phyloP scores from a whole-genome alignment of 306 rosid genomes.

The Vigna radiata region DNA sequence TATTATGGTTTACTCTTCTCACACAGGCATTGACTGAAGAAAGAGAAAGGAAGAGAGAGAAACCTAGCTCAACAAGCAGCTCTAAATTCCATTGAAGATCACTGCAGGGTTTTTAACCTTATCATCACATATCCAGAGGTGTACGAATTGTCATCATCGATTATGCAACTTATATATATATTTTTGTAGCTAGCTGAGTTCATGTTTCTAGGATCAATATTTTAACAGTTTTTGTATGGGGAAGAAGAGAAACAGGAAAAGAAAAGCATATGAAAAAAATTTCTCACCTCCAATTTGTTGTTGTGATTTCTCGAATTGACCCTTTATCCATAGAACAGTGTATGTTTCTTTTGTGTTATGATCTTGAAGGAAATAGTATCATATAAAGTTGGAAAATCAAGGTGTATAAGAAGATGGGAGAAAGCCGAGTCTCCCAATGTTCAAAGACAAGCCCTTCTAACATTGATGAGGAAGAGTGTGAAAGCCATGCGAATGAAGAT shows the following conservation, averaged over 20 bases:
- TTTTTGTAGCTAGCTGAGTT: background rate
- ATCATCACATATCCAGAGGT: constrained; percentile 17
- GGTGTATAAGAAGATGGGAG: constrained; percentile 44
- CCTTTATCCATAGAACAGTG: background rate
- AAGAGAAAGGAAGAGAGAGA: constrained; percentile 31
- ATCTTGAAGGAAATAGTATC: background rate
- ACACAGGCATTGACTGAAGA: constrained; percentile 11
- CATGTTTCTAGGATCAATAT: constrained; percentile 33
- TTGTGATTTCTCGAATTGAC: background rate
- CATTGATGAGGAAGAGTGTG: constrained; percentile 44
- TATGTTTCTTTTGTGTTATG: background rate
- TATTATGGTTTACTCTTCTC: constrained; percentile 42
- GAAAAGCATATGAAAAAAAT: constrained; percentile 26
- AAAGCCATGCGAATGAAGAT: constrained; percentile 48
- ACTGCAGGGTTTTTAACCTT: constrained; percentile 17
- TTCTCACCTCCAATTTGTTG: constrained; percentile 20
- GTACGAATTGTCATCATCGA: constrained; percentile 26
- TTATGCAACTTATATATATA: background rate
- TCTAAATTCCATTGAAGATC: constrained; percentile 47
- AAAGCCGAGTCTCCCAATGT: constrained; percentile 49
- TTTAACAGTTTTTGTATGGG: constrained; percentile 26
- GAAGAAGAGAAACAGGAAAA: constrained; percentile 25
- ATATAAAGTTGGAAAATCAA: constrained; percentile 2
- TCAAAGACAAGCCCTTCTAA: constrained; percentile 58
- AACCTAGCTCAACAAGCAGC: constrained; percentile 8